Evolutionary conservation across 139 green algal species (phyloP).

Genomic region (Micractinium conductrix): DNA sequence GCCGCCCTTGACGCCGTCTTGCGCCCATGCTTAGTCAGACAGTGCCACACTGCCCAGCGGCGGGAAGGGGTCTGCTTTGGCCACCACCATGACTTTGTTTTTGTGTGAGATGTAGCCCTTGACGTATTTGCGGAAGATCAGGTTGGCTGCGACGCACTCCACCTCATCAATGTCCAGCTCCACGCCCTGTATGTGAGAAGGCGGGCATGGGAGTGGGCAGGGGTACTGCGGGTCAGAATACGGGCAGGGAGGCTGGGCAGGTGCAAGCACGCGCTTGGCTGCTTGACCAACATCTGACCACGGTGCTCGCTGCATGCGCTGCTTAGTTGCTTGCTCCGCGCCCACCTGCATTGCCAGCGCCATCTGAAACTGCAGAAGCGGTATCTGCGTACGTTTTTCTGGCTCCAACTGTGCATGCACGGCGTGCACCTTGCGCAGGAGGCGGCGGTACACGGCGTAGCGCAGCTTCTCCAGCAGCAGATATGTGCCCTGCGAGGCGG

Average conservation of each 20-base stretch:
- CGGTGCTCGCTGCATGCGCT: no score
- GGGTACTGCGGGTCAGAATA: no score
- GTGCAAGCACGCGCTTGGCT: no score
- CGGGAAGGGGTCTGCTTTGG: slow-evolving; percentile 35
- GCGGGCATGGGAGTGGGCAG: no score
- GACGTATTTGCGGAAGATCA: slow-evolving; percentile 86
- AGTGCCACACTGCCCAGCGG: background rate
- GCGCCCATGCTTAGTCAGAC: slow-evolving; percentile 2
- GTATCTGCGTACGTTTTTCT: slow-evolving; percentile 65
- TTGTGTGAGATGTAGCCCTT: slow-evolving; percentile 90
- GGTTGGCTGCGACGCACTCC: slow-evolving; percentile 87
- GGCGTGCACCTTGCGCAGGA: slow-evolving; percentile 65
- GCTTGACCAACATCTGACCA: no score
- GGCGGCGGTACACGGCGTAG: slow-evolving; percentile 63
- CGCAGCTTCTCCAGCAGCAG: slow-evolving; percentile 84
- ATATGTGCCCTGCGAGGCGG: slow-evolving; percentile 65
- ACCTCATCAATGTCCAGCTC: slow-evolving; percentile 83
- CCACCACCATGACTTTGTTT: slow-evolving; percentile 73
- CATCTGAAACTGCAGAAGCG: slow-evolving; percentile 47
- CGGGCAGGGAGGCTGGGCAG: no score
- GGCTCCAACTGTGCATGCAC: slow-evolving; percentile 65
- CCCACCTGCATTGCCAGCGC: slow-evolving; percentile 51
- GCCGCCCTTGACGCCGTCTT: no score
- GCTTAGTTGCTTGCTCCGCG: no score
- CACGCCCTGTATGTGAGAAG: slow-evolving; percentile 55